A percentile compares a stretch with the other conserved stretches of the same genome.
Evolutionary conservation across 1,284 basidiomycete species (phyloP).

Genomic region (Fomitopsis schrenkii): DNA sequence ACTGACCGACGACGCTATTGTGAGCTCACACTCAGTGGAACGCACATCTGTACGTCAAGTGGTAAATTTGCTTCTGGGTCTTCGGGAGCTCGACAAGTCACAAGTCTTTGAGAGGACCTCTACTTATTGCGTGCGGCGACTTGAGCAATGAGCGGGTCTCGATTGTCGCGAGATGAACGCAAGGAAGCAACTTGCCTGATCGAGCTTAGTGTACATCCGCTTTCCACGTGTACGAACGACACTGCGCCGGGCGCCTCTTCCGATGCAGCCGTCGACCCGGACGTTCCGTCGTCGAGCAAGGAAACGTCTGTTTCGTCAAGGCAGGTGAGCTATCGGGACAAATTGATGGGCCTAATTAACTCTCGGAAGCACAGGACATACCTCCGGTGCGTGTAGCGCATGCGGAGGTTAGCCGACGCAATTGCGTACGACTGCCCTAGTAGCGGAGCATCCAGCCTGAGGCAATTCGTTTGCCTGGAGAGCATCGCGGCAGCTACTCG

Average conservation of each 20-base stretch:
- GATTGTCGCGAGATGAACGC: background rate
- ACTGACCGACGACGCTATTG: no score
- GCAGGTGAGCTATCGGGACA: background rate
- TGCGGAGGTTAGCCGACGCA: background rate
- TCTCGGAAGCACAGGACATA: background rate
- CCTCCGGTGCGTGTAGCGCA: background rate
- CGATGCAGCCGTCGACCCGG: background rate
- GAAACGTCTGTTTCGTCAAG: background rate
- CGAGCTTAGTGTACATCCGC: background rate
- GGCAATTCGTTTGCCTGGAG: background rate
- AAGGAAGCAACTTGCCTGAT: background rate
- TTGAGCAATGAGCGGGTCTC: background rate
- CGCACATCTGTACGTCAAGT: background rate
- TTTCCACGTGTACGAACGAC: background rate
- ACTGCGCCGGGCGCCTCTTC: background rate
- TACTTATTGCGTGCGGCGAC: background rate
- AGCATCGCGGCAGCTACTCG: background rate
- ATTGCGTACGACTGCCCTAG: background rate
- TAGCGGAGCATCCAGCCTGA: background rate
- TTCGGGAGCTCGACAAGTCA: background rate
- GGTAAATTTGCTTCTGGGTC: background rate
- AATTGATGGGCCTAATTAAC: background rate
- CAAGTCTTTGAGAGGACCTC: background rate
- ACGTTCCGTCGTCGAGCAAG: background rate
- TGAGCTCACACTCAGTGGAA: no score